A percentile compares a stretch with the other conserved stretches of the same genome.
Evolutionary conservation across 1,139 yeast genomes (phyloP).

Genomic region (Debaryomyces singareniensis): DNA sequence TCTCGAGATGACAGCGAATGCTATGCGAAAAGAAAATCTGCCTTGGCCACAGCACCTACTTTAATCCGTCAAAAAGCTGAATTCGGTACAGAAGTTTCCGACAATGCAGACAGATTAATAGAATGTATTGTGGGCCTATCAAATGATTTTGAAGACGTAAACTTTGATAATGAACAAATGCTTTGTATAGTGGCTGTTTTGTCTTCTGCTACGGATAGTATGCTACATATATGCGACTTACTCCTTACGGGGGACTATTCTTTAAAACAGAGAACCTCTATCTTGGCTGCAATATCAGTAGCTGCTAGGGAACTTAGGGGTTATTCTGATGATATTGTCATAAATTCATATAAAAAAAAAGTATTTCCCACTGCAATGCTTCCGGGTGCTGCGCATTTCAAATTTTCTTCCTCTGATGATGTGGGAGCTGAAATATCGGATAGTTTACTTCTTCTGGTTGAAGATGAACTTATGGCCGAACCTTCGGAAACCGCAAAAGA

Average conservation of each 20-base stretch:
- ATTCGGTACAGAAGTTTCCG: conserved; percentile 49
- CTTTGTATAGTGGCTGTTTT: conserved; percentile 49
- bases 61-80: conserved; percentile 47
- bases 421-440: conserved; percentile 5
- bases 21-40: conserved; percentile 45
- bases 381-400: conserved; percentile 41
- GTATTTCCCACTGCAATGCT: conserved; percentile 37
- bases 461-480: conserved; percentile 28
- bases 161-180: conserved; percentile 46
- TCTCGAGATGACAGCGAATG: conserved; percentile 41
- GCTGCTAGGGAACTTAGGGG: conserved; percentile 60
- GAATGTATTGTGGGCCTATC: conserved; percentile 40
- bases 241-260: conserved; percentile 60
- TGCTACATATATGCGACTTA: conserved; percentile 32
- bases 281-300: conserved; percentile 50
- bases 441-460: conserved; percentile 12
- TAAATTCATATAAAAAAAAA: conserved; percentile 25
- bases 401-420: conserved; percentile 12
- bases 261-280: conserved; percentile 50
- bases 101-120: conserved; percentile 42
- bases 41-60: conserved; percentile 48
- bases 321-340: conserved; percentile 38
- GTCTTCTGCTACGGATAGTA: conserved; percentile 37
- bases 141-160: conserved; percentile 41
- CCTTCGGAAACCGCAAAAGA: conserved; percentile 38